A percentile compares a stretch with the other conserved stretches of the same genome.
Conservation (phyloP, 192 early-diverging fungal genomes). For the Coemansia sp. region DNA sequence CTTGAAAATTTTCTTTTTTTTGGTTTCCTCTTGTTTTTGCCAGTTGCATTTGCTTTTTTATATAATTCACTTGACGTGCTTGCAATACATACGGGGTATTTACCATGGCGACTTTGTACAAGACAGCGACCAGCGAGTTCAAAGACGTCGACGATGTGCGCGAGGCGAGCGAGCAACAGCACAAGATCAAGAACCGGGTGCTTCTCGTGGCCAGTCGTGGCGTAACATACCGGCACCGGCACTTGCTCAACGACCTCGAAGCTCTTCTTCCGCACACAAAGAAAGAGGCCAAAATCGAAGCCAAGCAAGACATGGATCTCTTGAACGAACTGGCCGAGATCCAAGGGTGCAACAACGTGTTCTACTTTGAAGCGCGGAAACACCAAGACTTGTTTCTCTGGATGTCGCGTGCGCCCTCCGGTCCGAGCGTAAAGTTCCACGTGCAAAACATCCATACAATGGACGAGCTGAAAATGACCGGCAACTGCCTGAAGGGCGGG, state of each 20-base stretch:
- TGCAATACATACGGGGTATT: too few species aligned
- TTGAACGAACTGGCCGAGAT: conserved; percentile 96
- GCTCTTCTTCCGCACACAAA: conserved; percentile 90
- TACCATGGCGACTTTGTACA: conserved; percentile 46
- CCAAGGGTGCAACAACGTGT: conserved; percentile 97
- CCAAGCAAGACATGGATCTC: conserved; percentile 81
- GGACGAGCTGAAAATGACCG: conserved; percentile 98
- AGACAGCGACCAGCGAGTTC: conserved; percentile 46
- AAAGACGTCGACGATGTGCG: conserved; percentile 42
- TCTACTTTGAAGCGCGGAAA: conserved; percentile 94
- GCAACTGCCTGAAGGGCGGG: conserved; percentile 96
- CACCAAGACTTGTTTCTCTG: conserved; percentile 94
- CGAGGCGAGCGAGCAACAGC: conserved; percentile 56
- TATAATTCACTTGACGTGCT: too few species aligned
- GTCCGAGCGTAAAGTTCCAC: conserved; percentile 91
- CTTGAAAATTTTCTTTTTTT: too few species aligned
- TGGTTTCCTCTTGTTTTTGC: too few species aligned
- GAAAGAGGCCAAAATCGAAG: conserved; percentile 93
- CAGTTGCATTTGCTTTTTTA: too few species aligned
- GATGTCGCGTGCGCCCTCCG: conserved; percentile 92
- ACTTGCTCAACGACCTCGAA: conserved; percentile 87
- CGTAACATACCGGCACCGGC: conserved; percentile 80
- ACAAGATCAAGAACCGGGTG: conserved; percentile 88
- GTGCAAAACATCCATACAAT: conserved; percentile 98
- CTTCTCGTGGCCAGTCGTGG: conserved; percentile 87